phyloP scores from a whole-genome alignment of 1,284 basidiomycete genomes.

The Leccinum subrobustum region DNA sequence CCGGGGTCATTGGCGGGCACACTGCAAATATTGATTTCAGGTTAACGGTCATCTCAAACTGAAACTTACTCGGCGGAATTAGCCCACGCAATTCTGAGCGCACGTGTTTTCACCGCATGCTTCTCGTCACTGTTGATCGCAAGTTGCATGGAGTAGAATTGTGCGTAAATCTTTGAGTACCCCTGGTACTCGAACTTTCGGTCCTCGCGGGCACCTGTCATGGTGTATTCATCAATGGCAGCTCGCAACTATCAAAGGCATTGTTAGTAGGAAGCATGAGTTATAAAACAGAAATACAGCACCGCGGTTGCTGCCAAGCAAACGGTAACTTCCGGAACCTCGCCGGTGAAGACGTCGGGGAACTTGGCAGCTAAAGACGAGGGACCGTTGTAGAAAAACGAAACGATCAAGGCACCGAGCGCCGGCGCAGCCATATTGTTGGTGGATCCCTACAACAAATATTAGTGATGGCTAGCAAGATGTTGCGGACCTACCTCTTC shows the following conservation, averaged over 20 bases:
- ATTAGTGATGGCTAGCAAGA: not conserved
- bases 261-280: not conserved
- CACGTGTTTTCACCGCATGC: not conserved
- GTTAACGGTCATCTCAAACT: too few species aligned
- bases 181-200: not conserved
- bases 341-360: not conserved
- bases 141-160: not conserved
- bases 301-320: not conserved
- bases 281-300: not conserved
- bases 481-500: not conserved
- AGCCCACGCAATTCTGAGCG: not conserved
- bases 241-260: not conserved
- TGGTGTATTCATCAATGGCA: not conserved
- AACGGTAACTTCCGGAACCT: not conserved
- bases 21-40: not conserved
- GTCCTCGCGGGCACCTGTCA: not conserved
- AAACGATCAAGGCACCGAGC: not conserved
- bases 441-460: not conserved
- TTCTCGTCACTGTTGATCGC: not conserved
- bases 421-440: not conserved
- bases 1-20: not conserved
- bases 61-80: not conserved
- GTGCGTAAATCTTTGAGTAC: not conserved
- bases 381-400: not conserved
- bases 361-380: not conserved